A percentile compares a stretch with the other conserved stretches of the same genome.
phyloP scores from a whole-genome alignment of 1,139 yeast genomes.

The Candida smagusa region DNA sequence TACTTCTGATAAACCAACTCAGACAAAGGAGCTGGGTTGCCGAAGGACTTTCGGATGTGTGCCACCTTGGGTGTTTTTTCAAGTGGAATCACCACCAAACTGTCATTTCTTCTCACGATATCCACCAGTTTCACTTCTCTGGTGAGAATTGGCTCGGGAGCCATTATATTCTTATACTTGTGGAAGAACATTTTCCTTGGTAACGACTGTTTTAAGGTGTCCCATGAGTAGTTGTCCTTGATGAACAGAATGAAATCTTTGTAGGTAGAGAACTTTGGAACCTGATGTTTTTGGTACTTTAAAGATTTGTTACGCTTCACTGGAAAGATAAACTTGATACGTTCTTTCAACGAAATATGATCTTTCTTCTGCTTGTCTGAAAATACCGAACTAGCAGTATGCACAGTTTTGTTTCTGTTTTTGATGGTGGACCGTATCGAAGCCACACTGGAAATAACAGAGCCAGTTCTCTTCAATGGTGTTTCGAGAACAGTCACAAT shows the following conservation, averaged over 20 bases:
- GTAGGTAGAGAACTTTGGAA: conserved; percentile 24
- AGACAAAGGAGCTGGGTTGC: conserved; percentile 5
- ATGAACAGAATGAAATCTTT: conserved; percentile 28
- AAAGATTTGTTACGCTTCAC: conserved; percentile 35
- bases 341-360: conserved; percentile 4
- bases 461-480: conserved; percentile 22
- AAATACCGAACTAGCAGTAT: conserved; percentile 14
- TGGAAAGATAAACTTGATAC: conserved; percentile 28
- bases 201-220: conserved; percentile 24
- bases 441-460: conserved; percentile 31
- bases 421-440: conserved; percentile 29
- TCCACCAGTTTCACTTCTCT: conserved; percentile 7
- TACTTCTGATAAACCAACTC: conserved; percentile 19
- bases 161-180: conserved; percentile 18
- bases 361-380: conserved; percentile 2
- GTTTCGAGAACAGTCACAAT: conserved; percentile 28
- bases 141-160: conserved; percentile 22
- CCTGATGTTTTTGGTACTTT: conserved; percentile 21
- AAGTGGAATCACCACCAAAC: neutral
- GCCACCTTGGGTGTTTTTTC: neutral
- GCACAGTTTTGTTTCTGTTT: conserved; percentile 29
- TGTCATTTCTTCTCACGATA: conserved; percentile 1
- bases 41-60: neutral
- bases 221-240: conserved; percentile 19
- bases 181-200: conserved; percentile 29